Base-by-base conservation (phyloP, 2,329 filamentous ascomycete genomes). In the Colletotrichum tropicale region DNA sequence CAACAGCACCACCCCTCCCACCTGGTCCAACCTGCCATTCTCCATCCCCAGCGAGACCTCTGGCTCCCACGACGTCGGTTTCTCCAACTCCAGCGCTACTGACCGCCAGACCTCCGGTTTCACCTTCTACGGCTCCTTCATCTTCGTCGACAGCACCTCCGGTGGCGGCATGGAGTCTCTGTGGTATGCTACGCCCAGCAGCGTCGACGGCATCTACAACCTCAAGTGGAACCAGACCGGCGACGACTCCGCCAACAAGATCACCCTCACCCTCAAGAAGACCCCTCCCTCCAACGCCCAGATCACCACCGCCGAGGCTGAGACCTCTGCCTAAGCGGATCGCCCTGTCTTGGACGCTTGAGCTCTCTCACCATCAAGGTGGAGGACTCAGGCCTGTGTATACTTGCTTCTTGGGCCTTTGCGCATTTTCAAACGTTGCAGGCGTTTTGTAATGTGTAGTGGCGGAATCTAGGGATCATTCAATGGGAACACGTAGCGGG, bases 11-110 rank as follows among this genome's bases (percentile, higher is more conserved):
- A 34, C 69, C 16, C 18, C 21, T 8, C 77, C 79, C 6, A 71
- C 71, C 9, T 82, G 80, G 80, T 77, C 76, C 32, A 78, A 81
- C 75, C 76, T 78, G 16, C 77, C 78, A 18, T 78, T 82, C 68
- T 81, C 76, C 69, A 65, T 82, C 12, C 80, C 81, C 2, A 48
- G 70, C 36, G 18, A 74, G 15, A 60, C 71, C 10, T 77, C 80
- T 30, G 34, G 77, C 9, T 73, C 76, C 26, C 78, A 80, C 24
- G 56, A 70, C 24, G 79, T 80, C 18, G 78, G 77, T 4, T 80
- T 82, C 71, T 64, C 73, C 28, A 72, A 67, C 34, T 48, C 66
- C 2, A 64, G 56, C 6, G 58, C 64, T 4, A 26, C 66, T 3
- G 76, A 75, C 43, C 38, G 75, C 3, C 55, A 71, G 48, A 79